Conservation (phyloP, 1,284 basidiomycete species). For the Cerrena zonata region DNA sequence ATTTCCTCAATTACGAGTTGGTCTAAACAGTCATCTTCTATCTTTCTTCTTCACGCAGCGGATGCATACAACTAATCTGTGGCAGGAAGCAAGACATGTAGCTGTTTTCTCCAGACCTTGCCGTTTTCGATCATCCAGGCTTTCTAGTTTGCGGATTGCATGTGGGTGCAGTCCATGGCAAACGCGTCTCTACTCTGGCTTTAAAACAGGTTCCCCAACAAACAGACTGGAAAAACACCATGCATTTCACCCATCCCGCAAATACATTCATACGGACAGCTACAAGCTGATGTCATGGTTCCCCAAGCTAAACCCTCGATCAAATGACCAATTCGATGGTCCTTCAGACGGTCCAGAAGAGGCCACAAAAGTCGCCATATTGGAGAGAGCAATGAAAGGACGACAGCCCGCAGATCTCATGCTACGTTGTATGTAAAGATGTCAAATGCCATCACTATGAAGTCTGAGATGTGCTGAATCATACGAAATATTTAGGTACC, state of each 20-base stretch:
- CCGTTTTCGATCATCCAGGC: not conserved
- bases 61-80: constrained; percentile 44
- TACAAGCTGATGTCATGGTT: constrained; percentile 22
- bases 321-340: constrained; percentile 19
- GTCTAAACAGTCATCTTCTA: too few species aligned
- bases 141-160: not conserved
- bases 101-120: constrained; percentile 22
- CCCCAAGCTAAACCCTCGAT: constrained; percentile 20
- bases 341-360: constrained; percentile 57
- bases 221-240: not conserved
- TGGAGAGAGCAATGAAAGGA: constrained; percentile 77
- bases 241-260: not conserved
- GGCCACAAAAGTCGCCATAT: constrained; percentile 59
- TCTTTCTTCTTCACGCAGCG: too few species aligned
- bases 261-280: not conserved
- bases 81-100: constrained; percentile 40
- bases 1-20: too few species aligned
- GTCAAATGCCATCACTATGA: not conserved
- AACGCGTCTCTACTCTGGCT: not conserved
- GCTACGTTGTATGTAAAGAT: constrained; percentile 63
- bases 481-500: constrained; percentile 53
- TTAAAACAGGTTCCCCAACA: too few species aligned
- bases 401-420: constrained; percentile 75
- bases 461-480: constrained; percentile 3
- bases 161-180: not conserved